These are phyloP conservation scores for Talaromyces sp. DNA, from an alignment of 2,329 filamentous ascomycete genomes.

Conservation along the genomic window DNA sequence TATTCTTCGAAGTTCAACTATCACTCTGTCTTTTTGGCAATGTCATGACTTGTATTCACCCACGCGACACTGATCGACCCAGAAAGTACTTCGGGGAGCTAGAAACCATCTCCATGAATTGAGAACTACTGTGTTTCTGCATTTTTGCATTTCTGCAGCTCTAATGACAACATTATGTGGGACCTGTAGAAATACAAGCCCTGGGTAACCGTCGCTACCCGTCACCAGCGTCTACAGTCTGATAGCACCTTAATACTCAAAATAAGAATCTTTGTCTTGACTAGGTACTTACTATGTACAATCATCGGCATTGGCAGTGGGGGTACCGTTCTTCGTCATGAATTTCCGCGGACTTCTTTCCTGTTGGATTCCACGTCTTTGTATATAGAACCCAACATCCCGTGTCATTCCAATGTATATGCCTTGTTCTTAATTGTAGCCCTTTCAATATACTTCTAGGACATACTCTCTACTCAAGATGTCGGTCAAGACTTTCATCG, in stretches of 20 bases:
- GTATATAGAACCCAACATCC: background rate
- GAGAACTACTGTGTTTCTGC: background rate
- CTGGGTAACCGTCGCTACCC: background rate
- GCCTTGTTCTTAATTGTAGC: background rate
- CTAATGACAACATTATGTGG: background rate
- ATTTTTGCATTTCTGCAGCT: background rate
- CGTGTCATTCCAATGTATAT: background rate
- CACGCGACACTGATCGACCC: background rate
- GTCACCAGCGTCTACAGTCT: background rate
- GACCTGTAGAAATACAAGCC: background rate
- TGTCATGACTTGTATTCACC: background rate
- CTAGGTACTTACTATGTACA: background rate
- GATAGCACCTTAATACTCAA: background rate
- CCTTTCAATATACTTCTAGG: background rate
- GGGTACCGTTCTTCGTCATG: background rate
- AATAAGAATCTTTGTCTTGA: background rate
- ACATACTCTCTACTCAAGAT: slow-evolving; percentile 27
- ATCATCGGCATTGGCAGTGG: background rate
- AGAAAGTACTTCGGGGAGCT: background rate
- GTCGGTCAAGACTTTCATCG: slow-evolving; percentile 65
- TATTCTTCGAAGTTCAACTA: background rate
- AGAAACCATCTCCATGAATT: background rate
- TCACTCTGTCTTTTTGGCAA: background rate
- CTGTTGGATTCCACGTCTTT: background rate
- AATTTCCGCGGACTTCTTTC: background rate